Evolutionary conservation across 169 alveolate genomes (phyloP).

Genomic region (Plasmodium malariae): DNA sequence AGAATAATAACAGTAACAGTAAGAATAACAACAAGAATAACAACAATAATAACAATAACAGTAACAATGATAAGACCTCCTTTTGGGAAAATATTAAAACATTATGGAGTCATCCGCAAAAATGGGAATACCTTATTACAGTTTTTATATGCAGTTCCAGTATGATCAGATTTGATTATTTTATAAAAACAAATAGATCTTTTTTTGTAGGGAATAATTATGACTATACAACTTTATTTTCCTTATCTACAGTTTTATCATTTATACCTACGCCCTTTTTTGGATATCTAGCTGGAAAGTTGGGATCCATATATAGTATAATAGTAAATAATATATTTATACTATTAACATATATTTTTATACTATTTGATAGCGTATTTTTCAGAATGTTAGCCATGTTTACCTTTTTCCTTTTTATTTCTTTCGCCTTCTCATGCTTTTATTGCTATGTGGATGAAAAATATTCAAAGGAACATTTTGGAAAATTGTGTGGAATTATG

Average conservation of each 20-base stretch:
- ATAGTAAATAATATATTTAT: constrained; percentile 34
- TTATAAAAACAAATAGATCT: constrained; percentile 60
- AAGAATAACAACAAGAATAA: constrained; percentile 14
- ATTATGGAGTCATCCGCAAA: constrained; percentile 69
- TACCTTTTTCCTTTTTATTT: constrained; percentile 39
- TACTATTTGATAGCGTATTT: constrained; percentile 33
- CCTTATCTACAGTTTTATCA: constrained; percentile 54
- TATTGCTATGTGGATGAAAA: constrained; percentile 69
- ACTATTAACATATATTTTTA: constrained; percentile 26
- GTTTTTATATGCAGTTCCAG: constrained; percentile 66
- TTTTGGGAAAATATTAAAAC: constrained; percentile 2
- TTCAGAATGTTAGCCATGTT: constrained; percentile 21
- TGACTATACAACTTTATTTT: constrained; percentile 55
- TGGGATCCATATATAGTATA: constrained; percentile 54
- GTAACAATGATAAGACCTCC: not conserved
- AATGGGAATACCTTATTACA: constrained; percentile 66
- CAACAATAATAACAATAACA: not conserved
- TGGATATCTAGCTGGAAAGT: constrained; percentile 68
- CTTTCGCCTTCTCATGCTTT: constrained; percentile 53
- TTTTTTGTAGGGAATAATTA: constrained; percentile 22
- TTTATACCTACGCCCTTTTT: constrained; percentile 69
- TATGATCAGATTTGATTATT: constrained; percentile 73
- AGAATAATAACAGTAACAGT: constrained; percentile 16
- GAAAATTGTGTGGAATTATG: constrained; percentile 68
- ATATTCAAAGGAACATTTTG: constrained; percentile 69